Evolutionary conservation across 2,329 filamentous ascomycete genomes (phyloP), one percentile per base, ranked within the genome.

Genomic region (Gnomoniopsis smithogilvyi): DNA sequence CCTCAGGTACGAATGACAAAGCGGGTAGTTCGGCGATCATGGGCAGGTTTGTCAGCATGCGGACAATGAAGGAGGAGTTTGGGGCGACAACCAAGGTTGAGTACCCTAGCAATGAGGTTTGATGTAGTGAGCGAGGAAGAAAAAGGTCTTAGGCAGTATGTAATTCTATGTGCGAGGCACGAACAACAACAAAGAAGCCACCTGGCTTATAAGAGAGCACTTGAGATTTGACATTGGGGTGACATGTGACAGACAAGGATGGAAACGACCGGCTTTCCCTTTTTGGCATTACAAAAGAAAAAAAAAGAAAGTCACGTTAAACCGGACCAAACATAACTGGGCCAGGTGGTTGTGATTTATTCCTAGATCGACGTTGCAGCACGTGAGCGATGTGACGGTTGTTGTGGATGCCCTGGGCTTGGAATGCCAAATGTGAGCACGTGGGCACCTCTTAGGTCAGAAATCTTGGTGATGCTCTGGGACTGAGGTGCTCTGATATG

Each of bases 71-170:
- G 83, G 89, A 92, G 79, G 89, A 92, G 77, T 92, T 91, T 67
- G 75, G 77, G 62, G 76, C 84, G 3, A 87, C 84, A 36, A 80
- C 80, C 36, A 78, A 80, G 71, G 86, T 92, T 34, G 72, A 72
- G 54, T 92, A 92, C 72, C 86, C 87, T 21, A 91, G 88, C 75
- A 92, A 92, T 72, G 86, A 88, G 73, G 73, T 80, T 21, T 86
- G 72, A 70, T 30, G 4, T 30, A 8, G 26, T 30, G 26, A 30
- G 26, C 8, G 26, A 4, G 26, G 26, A 4, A 8, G 26, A 30
- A 30, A 8, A 8, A 30, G 26, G 8, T 30, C n/a, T n/a, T n/a
- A n/a, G 26, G 26, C 26, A 30, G 26, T 8, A 4, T 30, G 8
- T 30, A 30, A 8, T 4, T 30, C 4, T 30, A 8, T 30, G 26